A percentile compares a stretch with the other conserved stretches of the same genome.
These are phyloP conservation scores for Pythium oligandrum DNA, from an alignment of 352 stramenopile species.

Conservation along the genomic window DNA sequence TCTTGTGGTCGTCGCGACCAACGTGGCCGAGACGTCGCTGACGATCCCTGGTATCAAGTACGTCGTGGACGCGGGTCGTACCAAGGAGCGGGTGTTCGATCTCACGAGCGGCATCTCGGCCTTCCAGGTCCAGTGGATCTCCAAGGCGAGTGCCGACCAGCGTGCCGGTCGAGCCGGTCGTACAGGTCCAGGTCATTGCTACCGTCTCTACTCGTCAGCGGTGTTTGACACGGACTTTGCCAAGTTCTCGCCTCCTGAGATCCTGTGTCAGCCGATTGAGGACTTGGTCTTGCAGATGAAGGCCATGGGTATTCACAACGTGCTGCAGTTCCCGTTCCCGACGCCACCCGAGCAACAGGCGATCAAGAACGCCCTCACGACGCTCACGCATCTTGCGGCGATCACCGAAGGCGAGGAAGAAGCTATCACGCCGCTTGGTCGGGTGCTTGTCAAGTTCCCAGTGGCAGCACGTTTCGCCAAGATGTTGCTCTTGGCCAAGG, in stretches of 20 bases:
- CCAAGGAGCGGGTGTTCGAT: constrained; percentile 96
- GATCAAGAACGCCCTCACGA: constrained; percentile 80
- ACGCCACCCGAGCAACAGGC: constrained; percentile 88
- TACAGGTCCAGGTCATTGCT: constrained; percentile 96
- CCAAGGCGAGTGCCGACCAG: constrained; percentile 80
- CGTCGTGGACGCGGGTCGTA: constrained; percentile 95
- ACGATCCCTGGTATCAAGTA: constrained; percentile 95
- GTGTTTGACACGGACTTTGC: constrained; percentile 95
- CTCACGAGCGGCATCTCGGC: constrained; percentile 87
- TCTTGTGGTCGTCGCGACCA: constrained; percentile 96
- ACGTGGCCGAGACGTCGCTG: constrained; percentile 97
- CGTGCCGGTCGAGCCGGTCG: constrained; percentile 94
- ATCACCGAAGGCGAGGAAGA: constrained; percentile 54
- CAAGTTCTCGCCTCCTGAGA: constrained; percentile 89
- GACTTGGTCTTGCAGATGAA: constrained; percentile 98
- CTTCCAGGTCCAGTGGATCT: constrained; percentile 92
- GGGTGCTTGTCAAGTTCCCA: constrained; percentile 81
- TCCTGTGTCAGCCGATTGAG: constrained; percentile 90
- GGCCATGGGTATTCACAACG: constrained; percentile 94
- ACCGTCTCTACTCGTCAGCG: constrained; percentile 95
- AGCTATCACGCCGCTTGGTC: constrained; percentile 77
- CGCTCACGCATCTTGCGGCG: constrained; percentile 79
- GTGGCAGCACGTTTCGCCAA: constrained; percentile 86
- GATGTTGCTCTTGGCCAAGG: constrained; percentile 84
- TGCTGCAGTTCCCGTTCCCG: constrained; percentile 96